These are phyloP conservation scores for Scheffersomyces titani DNA, from an alignment of 1,139 yeast genomes.

Conservation along the genomic window DNA sequence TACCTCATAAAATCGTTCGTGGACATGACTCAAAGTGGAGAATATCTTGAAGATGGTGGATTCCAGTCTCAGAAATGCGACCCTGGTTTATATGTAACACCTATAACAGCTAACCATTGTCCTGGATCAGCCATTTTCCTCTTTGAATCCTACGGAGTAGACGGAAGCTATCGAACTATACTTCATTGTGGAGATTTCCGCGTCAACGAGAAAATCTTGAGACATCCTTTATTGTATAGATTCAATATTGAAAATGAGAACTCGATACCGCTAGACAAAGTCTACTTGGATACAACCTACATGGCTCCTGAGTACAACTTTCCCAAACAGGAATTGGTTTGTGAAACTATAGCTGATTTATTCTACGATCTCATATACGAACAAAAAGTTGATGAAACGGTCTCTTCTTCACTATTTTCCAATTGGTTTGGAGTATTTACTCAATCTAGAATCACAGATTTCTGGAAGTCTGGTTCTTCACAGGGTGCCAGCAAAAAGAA, in stretches of 20 bases:
- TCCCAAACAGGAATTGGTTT: constrained; percentile 74
- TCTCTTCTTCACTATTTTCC: constrained; percentile 21
- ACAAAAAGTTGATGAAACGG: constrained; percentile 16
- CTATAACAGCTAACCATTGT: constrained; percentile 89
- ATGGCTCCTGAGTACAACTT: constrained; percentile 71
- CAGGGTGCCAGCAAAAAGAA: constrained; percentile 20
- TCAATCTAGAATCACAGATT: constrained; percentile 50
- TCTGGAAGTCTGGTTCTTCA: constrained; percentile 9
- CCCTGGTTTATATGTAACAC: constrained; percentile 58
- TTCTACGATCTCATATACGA: constrained; percentile 37
- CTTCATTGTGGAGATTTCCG: constrained; percentile 95
- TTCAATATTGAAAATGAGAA: constrained; percentile 27
- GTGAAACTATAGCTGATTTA: constrained; percentile 58
- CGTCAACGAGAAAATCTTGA: constrained; percentile 52
- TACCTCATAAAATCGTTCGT: constrained; percentile 25
- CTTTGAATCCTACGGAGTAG: constrained; percentile 52
- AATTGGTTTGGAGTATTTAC: constrained; percentile 40
- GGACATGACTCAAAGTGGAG: background rate
- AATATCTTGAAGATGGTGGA: constrained; percentile 13
- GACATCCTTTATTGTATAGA: constrained; percentile 29
- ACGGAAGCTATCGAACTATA: constrained; percentile 30
- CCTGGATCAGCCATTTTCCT: constrained; percentile 90
- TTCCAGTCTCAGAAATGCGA: constrained; percentile 18
- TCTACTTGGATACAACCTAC: constrained; percentile 89
- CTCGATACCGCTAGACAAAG: constrained; percentile 38